Percentiles rank a stretch among this genome's conserved stretches.
Conservation (phyloP, 805 yeast genomes). For the Kazachstania taianensis region DNA sequence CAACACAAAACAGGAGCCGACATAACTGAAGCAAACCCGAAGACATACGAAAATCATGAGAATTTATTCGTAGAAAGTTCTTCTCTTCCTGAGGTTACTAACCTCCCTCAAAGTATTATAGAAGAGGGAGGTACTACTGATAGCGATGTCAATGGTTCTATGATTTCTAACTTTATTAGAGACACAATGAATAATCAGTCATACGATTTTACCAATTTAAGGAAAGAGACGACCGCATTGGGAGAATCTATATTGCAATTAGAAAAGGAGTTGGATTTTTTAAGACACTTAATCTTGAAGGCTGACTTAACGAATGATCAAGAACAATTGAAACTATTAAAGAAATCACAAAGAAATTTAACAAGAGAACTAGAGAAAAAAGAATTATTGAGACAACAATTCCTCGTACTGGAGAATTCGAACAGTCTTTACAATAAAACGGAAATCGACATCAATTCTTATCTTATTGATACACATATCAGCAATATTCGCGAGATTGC, state of each 20-base stretch:
- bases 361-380: slow-evolving; percentile 63
- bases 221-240: slow-evolving; percentile 57
- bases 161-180: not conserved
- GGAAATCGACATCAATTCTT: slow-evolving; percentile 37
- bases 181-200: slow-evolving; percentile 1
- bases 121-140: not conserved
- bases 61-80: too few relatives aligned
- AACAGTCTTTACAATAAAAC: slow-evolving; percentile 66
- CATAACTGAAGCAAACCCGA: not conserved
- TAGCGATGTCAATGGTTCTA: not conserved
- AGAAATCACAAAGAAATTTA: slow-evolving; percentile 56
- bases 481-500: slow-evolving; percentile 52
- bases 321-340: slow-evolving; percentile 56
- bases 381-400: slow-evolving; percentile 70
- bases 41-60: not conserved
- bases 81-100: too few relatives aligned
- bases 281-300: slow-evolving; percentile 60
- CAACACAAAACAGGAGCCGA: not conserved
- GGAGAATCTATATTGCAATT: slow-evolving; percentile 47
- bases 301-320: slow-evolving; percentile 78
- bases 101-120: not conserved
- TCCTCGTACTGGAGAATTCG: slow-evolving; percentile 71
- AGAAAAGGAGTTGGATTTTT: slow-evolving; percentile 49
- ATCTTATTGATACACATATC: slow-evolving; percentile 35
- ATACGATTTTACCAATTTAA: slow-evolving; percentile 27